Percentiles rank a stretch among this genome's conserved stretches.
These are phyloP conservation scores for Boletus rubescentipes DNA, from an alignment of 768 basidiomycete species.

Conservation along the genomic window DNA sequence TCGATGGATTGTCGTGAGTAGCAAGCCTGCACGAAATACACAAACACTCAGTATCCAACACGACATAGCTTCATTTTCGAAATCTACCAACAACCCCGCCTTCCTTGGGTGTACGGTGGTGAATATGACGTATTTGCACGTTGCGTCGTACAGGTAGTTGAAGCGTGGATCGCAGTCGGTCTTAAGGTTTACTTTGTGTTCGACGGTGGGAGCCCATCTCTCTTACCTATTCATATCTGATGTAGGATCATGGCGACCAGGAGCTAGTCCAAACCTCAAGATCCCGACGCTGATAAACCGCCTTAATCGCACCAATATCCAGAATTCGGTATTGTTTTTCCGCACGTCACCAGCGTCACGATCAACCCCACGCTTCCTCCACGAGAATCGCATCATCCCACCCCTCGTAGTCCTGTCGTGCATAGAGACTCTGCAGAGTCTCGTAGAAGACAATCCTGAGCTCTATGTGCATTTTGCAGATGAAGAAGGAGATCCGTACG, in stretches of 20 bases:
- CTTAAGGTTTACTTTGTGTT: conserved; percentile 74
- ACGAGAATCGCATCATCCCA: conserved; percentile 73
- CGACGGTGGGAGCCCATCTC: conserved; percentile 56
- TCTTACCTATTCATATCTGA: conserved; percentile 10
- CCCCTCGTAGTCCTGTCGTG: conserved; percentile 62
- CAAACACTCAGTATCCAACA: conserved; percentile 7
- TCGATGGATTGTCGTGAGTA: conserved; percentile 89
- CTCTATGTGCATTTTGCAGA: conserved; percentile 72
- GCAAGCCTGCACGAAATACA: not conserved
- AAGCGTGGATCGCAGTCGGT: conserved; percentile 69
- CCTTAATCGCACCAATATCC: conserved; percentile 53
- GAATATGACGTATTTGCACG: conserved; percentile 61
- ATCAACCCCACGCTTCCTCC: conserved; percentile 61
- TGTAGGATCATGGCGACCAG: conserved; percentile 35
- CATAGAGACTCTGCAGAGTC: conserved; percentile 48
- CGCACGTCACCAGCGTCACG: conserved; percentile 71
- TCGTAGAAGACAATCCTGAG: conserved; percentile 35
- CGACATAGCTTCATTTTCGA: conserved; percentile 70
- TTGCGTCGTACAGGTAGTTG: conserved; percentile 50
- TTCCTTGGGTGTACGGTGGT: conserved; percentile 87
- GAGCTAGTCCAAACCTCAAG: conserved; percentile 70
- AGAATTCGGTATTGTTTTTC: conserved; percentile 73
- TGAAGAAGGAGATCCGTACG: conserved; percentile 79
- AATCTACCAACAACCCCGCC: conserved; percentile 53
- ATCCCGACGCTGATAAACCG: conserved; percentile 65